phyloP scores from a whole-genome alignment of 257 asterid species.

The Lycium ferocissimum region DNA sequence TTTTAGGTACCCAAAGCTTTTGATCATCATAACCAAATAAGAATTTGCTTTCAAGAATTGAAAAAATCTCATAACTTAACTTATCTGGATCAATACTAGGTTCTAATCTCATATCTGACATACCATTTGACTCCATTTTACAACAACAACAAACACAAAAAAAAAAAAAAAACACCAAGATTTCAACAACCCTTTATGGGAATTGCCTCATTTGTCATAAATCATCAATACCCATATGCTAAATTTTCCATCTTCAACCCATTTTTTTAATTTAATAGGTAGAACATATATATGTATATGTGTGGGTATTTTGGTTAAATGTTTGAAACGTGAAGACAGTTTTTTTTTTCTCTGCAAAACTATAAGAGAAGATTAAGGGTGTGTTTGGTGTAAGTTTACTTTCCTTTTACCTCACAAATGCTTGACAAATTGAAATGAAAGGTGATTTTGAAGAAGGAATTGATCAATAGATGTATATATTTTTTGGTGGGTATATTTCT shows the following conservation, averaged over 20 bases:
- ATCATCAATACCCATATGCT: neutral
- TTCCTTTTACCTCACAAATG: neutral
- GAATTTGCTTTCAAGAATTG: slow-evolving; percentile 89
- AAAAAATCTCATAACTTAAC: slow-evolving; percentile 94
- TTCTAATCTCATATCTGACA: slow-evolving; percentile 57
- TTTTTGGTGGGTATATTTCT: neutral
- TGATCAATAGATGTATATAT: neutral
- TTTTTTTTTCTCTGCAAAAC: neutral
- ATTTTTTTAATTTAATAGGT: neutral
- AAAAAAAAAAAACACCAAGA: neutral
- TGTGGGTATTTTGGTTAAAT: too few species aligned
- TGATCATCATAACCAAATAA: slow-evolving; percentile 88
- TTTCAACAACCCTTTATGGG: neutral
- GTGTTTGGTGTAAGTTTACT: neutral
- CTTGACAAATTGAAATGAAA: neutral
- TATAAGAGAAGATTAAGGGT: neutral
- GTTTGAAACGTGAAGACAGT: neutral
- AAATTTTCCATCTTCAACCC: neutral
- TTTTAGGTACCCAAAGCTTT: slow-evolving; percentile 81
- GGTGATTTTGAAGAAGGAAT: neutral
- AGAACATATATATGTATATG: neutral
- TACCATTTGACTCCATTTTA: slow-evolving; percentile 60
- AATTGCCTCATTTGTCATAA: neutral
- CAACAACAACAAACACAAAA: too few species aligned
- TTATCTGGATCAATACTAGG: slow-evolving; percentile 88